Evolutionary conservation across 345 rosid genomes (phyloP), one percentile per base, ranked within the genome.

Genomic region (Euphorbia pulcherrima): DNA sequence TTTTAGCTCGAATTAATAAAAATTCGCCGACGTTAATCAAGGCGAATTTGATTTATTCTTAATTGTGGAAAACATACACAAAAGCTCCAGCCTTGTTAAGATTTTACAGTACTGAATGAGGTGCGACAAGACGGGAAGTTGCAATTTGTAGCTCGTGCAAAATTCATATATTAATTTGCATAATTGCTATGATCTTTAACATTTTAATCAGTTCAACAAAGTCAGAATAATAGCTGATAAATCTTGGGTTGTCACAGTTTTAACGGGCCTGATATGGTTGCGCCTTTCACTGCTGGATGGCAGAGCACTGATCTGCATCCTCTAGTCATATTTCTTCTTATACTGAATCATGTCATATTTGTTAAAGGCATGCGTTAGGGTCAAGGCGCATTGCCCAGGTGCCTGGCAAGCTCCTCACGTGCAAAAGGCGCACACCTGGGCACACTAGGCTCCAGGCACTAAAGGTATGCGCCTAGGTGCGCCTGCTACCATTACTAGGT

Each of bases 231-330:
- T 60, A 54, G 60, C 59, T 62, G 29, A 56, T n/a, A 50, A 33
- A 23, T 69, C 48, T 78, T 58, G 48, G 48, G 23, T 66, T 54
- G 52, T 67, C 61, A 68, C 85, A 95, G 99, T 76, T 87, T 72
- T 74, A 92, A 92, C 68, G 97, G 97, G 67, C 97, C 90, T 80
- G 96, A 85, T 77, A 95, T 95, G 97, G 83, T 95, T 76, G 99
- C 97, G 50, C 97, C 99, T 78, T 95, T 95, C 69, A 92, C 97
- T 5, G 97, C 97, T 61, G 99, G 97, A 30, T 88, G 97, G 99
- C 99, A 92, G 69, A 77, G 80, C 74, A 63, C 82, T 57, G 97
- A 92, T 80, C 6, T 85, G 62, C 60, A 92, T 79, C 99, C 99
- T 5, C 81, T 95, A 71, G 72, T 95, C 70, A 88, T 95, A 13